Percentiles rank a stretch among this genome's conserved stretches.
These are phyloP conservation scores for Chlorella sp. DNA, from an alignment of 139 green algal species.

Conservation along the genomic window DNA sequence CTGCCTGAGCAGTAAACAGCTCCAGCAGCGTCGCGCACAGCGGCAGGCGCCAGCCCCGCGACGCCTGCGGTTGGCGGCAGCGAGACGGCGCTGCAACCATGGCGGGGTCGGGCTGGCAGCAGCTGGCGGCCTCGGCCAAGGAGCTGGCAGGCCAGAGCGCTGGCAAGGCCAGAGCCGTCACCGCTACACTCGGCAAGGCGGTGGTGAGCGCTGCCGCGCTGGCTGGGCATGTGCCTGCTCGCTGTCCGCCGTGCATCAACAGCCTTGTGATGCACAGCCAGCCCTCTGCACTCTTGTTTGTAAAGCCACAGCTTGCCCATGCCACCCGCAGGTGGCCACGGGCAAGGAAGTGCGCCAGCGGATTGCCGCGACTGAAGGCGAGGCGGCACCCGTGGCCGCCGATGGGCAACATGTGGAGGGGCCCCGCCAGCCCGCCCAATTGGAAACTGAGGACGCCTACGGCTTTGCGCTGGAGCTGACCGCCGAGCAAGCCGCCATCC, in stretches of 20 bases:
- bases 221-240: not conserved
- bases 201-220: not conserved
- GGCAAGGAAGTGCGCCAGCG: conserved; percentile 12
- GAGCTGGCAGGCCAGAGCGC: conserved; percentile 5
- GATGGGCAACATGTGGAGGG: conserved; percentile 10
- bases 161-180: not conserved
- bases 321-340: not conserved
- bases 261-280: not conserved
- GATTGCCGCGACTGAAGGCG: not conserved
- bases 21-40: no score
- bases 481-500: conserved; percentile 34
- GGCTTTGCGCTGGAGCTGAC: conserved; percentile 51
- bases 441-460: conserved; percentile 42
- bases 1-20: no score
- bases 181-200: conserved; percentile 4
- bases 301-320: not conserved
- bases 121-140: conserved; percentile 14
- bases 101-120: conserved; percentile 15
- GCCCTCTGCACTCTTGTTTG: not conserved
- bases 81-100: not conserved
- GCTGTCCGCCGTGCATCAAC: not conserved
- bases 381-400: not conserved
- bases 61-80: no score
- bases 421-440: not conserved
- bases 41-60: not conserved